Evolutionary conservation across 2,329 filamentous ascomycete genomes (phyloP), one percentile per base, ranked within the genome.

Genomic region (Ceratocystiopsis sp.): DNA sequence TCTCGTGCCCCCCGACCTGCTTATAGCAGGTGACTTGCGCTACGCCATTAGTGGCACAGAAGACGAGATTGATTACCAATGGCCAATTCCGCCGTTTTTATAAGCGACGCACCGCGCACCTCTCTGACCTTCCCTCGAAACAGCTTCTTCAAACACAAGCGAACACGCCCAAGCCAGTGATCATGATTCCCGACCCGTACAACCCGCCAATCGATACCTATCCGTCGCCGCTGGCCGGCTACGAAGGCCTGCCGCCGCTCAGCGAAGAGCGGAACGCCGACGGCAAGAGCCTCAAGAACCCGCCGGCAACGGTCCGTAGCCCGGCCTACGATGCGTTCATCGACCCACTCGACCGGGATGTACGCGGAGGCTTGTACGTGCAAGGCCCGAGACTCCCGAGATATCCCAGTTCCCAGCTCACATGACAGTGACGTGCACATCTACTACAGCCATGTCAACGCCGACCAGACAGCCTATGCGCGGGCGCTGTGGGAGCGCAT

Each of bases 221-320:
- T 52, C 61, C 68, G 1, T 76, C 70, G 15, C 76, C 76, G 14
- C 58, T 79, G 2, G 59, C 63, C 21, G 75, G 73, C 17, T 79
- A 71, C 53, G 67, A 74, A 51, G 58, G 67, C 41, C 66, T 69
- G n/a, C 59, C 67, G 21, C 67, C 75, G 19, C 58, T 80, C 7
- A 58, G 74, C 9, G 60, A 69, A 40, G 76, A 82, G 51, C 69
- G 61, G 49, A 67, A 68, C 39, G 73, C 71, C 35, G 83, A 94
- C 57, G 83, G 83, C 40, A 93, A 93, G 62, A 85, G 80, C 41
- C 73, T 74, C 51, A 65, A 72, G 42, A 93, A 93, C 52, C 74
- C 74, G 0, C 65, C 72, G 32, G 65, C 73, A 1, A 70, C 69
- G 1, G 59, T 67, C 4, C 63, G 71, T 41, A 89, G 82, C 56